Conservation (phyloP, 345 rosid genomes). For the Trapa bicornis region DNA sequence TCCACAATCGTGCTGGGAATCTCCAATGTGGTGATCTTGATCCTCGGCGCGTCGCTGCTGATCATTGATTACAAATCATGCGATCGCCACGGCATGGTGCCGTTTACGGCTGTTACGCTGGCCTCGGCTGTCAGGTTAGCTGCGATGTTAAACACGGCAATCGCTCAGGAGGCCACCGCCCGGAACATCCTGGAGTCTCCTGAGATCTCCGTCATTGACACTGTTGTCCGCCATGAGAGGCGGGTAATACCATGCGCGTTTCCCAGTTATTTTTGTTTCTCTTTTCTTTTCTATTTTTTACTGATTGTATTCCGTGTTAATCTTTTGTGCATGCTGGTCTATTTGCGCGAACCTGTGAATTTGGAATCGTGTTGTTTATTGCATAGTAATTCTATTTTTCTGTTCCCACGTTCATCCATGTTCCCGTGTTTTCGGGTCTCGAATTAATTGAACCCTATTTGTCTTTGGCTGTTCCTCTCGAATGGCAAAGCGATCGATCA, state of each 20-base stretch:
- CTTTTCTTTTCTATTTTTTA: not conserved
- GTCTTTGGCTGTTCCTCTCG: not conserved
- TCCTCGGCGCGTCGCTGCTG: slow-evolving; percentile 40
- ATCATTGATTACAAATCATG: slow-evolving; percentile 25
- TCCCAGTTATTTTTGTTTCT: not conserved
- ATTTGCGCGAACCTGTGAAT: not conserved
- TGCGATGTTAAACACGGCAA: slow-evolving; percentile 40
- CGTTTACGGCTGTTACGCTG: slow-evolving; percentile 30
- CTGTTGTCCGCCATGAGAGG: slow-evolving; percentile 36
- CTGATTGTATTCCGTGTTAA: not conserved
- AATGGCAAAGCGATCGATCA: not conserved
- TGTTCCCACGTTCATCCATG: not conserved
- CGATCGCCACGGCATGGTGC: slow-evolving; percentile 16
- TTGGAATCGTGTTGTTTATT: not conserved
- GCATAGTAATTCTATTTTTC: not conserved
- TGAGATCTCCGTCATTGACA: slow-evolving; percentile 16
- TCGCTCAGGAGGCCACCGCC: slow-evolving; percentile 65
- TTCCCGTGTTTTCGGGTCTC: not conserved
- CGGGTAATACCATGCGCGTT: slow-evolving; percentile 26
- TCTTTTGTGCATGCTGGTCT: not conserved
- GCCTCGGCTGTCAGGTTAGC: slow-evolving; percentile 39
- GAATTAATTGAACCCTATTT: not conserved
- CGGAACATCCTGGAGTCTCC: slow-evolving; percentile 38
- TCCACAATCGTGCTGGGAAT: slow-evolving; percentile 30
- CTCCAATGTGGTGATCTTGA: slow-evolving; percentile 32